Evolutionary conservation across 2,329 filamentous ascomycete genomes (phyloP).

Genomic region (Mariannaea sp.): DNA sequence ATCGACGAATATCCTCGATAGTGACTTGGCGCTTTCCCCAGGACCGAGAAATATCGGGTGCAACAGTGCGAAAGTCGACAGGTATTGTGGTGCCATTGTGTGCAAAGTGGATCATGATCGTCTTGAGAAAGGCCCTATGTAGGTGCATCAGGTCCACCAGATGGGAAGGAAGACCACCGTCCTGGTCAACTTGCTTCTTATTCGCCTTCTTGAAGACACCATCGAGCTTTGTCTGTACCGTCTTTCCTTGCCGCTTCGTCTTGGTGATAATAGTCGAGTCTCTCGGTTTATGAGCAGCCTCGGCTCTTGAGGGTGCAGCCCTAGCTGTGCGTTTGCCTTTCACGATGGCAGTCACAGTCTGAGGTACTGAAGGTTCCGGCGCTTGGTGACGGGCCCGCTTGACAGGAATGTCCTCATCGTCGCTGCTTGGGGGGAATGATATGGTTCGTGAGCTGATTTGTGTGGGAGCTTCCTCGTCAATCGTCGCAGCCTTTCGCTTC

Average conservation of each 20-base stretch:
- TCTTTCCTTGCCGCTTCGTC: conserved; percentile 37
- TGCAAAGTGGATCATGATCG: conserved; percentile 69
- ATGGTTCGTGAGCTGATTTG: conserved; percentile 35
- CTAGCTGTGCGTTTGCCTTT: conserved; percentile 43
- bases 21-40: conserved; percentile 75
- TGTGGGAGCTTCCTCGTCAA: conserved; percentile 35
- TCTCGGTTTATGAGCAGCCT: conserved; percentile 39
- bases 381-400: conserved; percentile 41
- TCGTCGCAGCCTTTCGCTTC: conserved; percentile 46
- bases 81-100: conserved; percentile 69
- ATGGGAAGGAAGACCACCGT: conserved; percentile 52
- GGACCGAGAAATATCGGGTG: conserved; percentile 65
- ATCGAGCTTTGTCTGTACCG: conserved; percentile 46
- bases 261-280: conserved; percentile 41
- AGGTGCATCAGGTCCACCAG: conserved; percentile 65
- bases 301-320: conserved; percentile 37
- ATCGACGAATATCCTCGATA: conserved; percentile 67
- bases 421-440: conserved; percentile 44
- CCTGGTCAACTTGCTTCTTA: conserved; percentile 32
- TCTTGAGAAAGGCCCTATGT: conserved; percentile 70
- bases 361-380: conserved; percentile 14
- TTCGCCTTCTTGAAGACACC: conserved; percentile 46
- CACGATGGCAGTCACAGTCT: conserved; percentile 14
- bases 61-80: conserved; percentile 65
- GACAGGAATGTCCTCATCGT: conserved; percentile 33